Percentiles rank a stretch among this genome's conserved stretches.
These are phyloP conservation scores for Lanmaoa rubissima DNA, from an alignment of 768 basidiomycete species.

Conservation along the genomic window DNA sequence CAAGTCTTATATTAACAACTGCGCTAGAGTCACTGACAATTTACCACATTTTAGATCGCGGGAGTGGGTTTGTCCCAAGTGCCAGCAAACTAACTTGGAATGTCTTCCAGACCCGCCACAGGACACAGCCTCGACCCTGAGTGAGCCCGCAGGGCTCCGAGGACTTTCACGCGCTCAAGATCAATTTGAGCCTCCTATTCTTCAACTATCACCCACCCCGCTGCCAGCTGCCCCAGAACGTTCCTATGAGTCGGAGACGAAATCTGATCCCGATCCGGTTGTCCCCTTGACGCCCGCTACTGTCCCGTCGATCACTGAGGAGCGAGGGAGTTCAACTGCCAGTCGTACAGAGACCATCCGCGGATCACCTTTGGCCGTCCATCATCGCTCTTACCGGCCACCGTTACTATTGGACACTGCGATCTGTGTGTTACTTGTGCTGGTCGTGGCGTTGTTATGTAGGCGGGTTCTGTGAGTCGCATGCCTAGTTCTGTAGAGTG, in stretches of 20 bases:
- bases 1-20: slow-evolving; percentile 40
- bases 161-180: slow-evolving; percentile 20
- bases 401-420: slow-evolving; percentile 70
- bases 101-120: slow-evolving; percentile 65
- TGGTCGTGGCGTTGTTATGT: slow-evolving; percentile 67
- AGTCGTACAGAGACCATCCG: slow-evolving; percentile 15
- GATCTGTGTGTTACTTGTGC: slow-evolving; percentile 68
- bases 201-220: slow-evolving; percentile 14
- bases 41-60: slow-evolving; percentile 54
- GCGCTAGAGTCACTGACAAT: slow-evolving; percentile 9
- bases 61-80: slow-evolving; percentile 77
- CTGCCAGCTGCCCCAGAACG: slow-evolving; percentile 19
- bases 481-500: slow-evolving; percentile 12
- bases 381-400: slow-evolving; percentile 36
- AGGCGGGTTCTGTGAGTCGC: slow-evolving; percentile 48
- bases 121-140: slow-evolving; percentile 15
- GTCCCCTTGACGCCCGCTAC: slow-evolving; percentile 15
- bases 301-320: slow-evolving; percentile 8
- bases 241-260: slow-evolving; percentile 12
- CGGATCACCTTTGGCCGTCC: slow-evolving; percentile 16
- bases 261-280: slow-evolving; percentile 16
- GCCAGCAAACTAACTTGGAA: slow-evolving; percentile 62
- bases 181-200: slow-evolving; percentile 17
- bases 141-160: slow-evolving; percentile 18
- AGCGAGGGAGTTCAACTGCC: slow-evolving; percentile 8